Conservation (phyloP, 768 basidiomycete genomes). For the Galerina sulciceps region DNA sequence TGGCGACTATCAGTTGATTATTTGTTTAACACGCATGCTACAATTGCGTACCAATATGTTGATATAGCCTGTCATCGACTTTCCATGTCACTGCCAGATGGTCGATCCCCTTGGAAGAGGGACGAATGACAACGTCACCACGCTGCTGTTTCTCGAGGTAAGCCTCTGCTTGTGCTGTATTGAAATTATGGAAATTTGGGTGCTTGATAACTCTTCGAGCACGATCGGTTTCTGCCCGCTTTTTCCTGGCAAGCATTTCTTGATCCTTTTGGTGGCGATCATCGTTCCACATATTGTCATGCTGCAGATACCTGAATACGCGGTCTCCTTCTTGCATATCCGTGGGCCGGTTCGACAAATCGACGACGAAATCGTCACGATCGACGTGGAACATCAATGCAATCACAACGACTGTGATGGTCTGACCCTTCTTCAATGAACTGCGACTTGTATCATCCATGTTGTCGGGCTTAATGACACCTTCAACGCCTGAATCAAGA, state of each 20-base stretch:
- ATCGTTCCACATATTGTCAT: constrained; percentile 69
- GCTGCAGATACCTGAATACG: constrained; percentile 59
- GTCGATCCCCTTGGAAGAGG: constrained; percentile 90
- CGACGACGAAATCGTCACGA: constrained; percentile 67
- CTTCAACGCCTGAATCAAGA: constrained; percentile 95
- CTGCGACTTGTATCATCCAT: constrained; percentile 54
- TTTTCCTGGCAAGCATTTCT: constrained; percentile 80
- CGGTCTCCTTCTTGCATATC: constrained; percentile 70
- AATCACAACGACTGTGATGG: constrained; percentile 79
- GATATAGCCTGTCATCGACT: constrained; percentile 93
- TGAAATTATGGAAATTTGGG: constrained; percentile 97
- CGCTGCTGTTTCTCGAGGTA: constrained; percentile 89
- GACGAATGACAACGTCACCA: constrained; percentile 95
- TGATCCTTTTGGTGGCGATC: constrained; percentile 66
- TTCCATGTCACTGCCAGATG: constrained; percentile 99
- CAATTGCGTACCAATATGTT: constrained; percentile 82
- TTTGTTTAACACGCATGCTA: constrained; percentile 1
- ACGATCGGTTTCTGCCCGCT: constrained; percentile 79
- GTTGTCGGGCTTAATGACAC: constrained; percentile 64
- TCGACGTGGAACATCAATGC: constrained; percentile 66
- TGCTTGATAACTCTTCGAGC: constrained; percentile 92
- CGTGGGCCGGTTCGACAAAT: constrained; percentile 69
- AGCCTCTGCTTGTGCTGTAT: constrained; percentile 85
- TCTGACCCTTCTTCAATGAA: constrained; percentile 76
- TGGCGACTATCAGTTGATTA: constrained; percentile 29